Percentiles rank a stretch among this genome's conserved stretches.
Evolutionary conservation across 768 basidiomycete species (phyloP).

Genomic region (Tylopilus felleus): DNA sequence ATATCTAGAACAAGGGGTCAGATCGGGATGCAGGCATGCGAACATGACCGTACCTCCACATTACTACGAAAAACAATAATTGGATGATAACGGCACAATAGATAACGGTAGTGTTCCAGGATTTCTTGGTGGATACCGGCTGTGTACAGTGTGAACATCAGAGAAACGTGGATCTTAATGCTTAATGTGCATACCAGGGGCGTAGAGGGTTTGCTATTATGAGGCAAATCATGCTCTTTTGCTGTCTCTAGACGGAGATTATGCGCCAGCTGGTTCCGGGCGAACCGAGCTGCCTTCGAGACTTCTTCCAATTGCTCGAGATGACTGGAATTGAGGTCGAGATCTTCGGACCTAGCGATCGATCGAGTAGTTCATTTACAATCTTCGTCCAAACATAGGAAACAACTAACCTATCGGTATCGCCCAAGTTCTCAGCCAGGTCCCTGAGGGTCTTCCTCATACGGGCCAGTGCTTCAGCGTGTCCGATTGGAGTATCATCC

Average conservation of each 20-base stretch:
- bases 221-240: conserved; percentile 35
- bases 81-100: conserved; percentile 43
- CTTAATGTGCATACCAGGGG: conserved; percentile 41
- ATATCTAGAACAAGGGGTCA: conserved; percentile 29
- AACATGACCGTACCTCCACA: conserved; percentile 54
- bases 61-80: conserved; percentile 42
- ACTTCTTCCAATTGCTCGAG: conserved; percentile 50
- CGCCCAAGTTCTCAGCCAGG: conserved; percentile 53
- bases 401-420: conserved; percentile 49
- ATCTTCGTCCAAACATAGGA: not conserved
- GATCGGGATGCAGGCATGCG: conserved; percentile 1
- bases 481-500: conserved; percentile 30
- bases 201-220: conserved; percentile 32
- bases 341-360: conserved; percentile 38
- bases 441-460: conserved; percentile 58
- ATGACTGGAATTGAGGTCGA: conserved; percentile 40
- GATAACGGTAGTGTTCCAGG: conserved; percentile 31
- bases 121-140: conserved; percentile 15
- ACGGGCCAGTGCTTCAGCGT: conserved; percentile 51
- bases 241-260: conserved; percentile 40
- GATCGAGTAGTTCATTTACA: conserved; percentile 4
- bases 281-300: conserved; percentile 50
- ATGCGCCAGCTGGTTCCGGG: conserved; percentile 43
- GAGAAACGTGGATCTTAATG: not conserved
- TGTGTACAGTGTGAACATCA: conserved; percentile 15